These are phyloP conservation scores for Pseudotsuga menziesii DNA, from an alignment of 75 land plant genomes.

Conservation along the genomic window DNA sequence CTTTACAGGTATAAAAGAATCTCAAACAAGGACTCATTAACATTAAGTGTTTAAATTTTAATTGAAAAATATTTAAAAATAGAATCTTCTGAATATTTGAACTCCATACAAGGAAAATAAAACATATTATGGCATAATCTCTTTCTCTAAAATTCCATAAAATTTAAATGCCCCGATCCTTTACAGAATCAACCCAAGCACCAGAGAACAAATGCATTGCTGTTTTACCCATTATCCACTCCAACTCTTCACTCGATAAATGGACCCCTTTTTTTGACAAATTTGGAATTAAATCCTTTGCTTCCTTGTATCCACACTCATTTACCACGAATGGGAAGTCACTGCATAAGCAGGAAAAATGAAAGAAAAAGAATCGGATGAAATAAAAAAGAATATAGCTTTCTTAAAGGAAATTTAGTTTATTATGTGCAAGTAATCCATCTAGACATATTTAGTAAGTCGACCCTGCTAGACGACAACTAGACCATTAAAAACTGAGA, in stretches of 20 bases:
- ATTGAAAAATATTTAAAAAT: too few relatives aligned
- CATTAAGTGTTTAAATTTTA: too few relatives aligned
- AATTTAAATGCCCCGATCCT: not conserved
- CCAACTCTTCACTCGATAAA: conserved; percentile 52
- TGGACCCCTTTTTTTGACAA: conserved; percentile 19
- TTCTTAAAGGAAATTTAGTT: not conserved
- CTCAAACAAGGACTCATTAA: too few relatives aligned
- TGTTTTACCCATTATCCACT: conserved; percentile 74
- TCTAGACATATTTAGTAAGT: too few relatives aligned
- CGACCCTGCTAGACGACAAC: too few relatives aligned
- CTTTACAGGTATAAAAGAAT: too few relatives aligned
- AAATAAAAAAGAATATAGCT: not conserved
- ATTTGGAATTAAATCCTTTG: conserved; percentile 35
- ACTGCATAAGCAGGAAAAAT: conserved; percentile 38
- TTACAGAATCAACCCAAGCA: conserved; percentile 24
- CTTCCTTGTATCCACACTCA: conserved; percentile 78
- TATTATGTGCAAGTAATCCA: too few relatives aligned
- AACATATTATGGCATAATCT: too few relatives aligned
- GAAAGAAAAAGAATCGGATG: not conserved
- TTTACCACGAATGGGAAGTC: conserved; percentile 83
- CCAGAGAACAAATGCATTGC: conserved; percentile 42
- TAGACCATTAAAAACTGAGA: too few relatives aligned
- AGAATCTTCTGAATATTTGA: too few relatives aligned
- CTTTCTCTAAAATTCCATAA: too few relatives aligned
- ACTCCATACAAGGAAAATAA: too few relatives aligned